Percentiles rank a stretch among this genome's conserved stretches.
Conservation (phyloP, 345 rosid genomes). For the Orychophragmus violaceus region DNA sequence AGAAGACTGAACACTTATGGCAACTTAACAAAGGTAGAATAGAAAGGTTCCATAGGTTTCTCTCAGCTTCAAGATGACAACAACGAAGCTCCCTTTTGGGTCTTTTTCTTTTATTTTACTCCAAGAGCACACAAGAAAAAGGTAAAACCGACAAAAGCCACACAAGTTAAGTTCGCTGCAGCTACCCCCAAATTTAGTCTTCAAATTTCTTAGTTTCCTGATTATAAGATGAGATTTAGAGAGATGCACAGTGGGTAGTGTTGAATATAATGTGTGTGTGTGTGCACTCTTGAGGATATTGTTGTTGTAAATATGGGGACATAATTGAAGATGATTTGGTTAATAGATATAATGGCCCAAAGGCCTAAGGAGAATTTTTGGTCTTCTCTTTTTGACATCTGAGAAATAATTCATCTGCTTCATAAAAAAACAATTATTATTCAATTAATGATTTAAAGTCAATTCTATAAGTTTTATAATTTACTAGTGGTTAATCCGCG, state of each 20-base stretch:
- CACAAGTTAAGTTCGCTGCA: not conserved
- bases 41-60: too few species aligned
- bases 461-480: too few species aligned
- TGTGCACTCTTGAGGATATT: not conserved
- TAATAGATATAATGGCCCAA: slow-evolving; percentile 3
- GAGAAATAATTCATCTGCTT: too few species aligned
- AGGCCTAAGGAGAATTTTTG: not conserved
- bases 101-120: not conserved
- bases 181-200: not conserved
- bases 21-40: slow-evolving; percentile 30
- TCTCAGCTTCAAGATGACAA: too few species aligned
- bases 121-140: not conserved
- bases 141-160: not conserved
- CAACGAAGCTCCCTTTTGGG: slow-evolving; percentile 4
- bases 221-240: slow-evolving; percentile 9
- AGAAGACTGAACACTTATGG: slow-evolving; percentile 10
- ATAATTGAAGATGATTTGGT: not conserved
- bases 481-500: too few species aligned
- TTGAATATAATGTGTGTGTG: too few species aligned
- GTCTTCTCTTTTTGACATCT: too few species aligned
- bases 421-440: too few species aligned
- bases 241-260: not conserved
- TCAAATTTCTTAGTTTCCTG: not conserved
- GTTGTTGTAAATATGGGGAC: slow-evolving; percentile 17
- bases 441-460: too few species aligned